phyloP scores from a whole-genome alignment of 805 yeast species.

The Candida ulmi region DNA sequence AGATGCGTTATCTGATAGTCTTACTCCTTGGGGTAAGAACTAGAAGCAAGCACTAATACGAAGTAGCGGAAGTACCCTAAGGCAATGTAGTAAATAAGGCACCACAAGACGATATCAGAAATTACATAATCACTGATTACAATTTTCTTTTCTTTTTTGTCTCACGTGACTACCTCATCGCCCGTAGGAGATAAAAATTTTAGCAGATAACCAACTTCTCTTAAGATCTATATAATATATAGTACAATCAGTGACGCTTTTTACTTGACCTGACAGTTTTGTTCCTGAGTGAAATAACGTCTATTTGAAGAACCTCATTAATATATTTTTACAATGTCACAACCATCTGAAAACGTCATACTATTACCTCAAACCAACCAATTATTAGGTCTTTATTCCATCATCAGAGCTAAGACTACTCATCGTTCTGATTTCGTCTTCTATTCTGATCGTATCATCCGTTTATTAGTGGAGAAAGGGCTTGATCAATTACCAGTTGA shows the following conservation, averaged over 20 bases:
- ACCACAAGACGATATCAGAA: too few species aligned
- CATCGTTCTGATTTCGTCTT: conserved; percentile 90
- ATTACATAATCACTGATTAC: neutral
- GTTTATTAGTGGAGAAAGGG: conserved; percentile 92
- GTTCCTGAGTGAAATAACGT: too few species aligned
- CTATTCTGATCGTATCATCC: conserved; percentile 90
- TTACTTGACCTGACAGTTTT: too few species aligned
- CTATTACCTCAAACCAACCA: conserved; percentile 87
- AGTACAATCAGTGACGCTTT: too few species aligned
- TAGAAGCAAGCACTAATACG: too few species aligned
- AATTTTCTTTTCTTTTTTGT: neutral
- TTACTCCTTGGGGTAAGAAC: too few species aligned
- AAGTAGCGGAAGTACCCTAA: too few species aligned
- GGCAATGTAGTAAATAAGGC: too few species aligned
- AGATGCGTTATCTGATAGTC: too few species aligned
- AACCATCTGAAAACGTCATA: conserved; percentile 46
- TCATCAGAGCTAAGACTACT: conserved; percentile 79
- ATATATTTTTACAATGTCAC: neutral
- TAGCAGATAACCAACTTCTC: neutral
- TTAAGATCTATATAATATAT: too few species aligned
- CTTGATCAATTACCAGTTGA: conserved; percentile 91
- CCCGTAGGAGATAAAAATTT: conserved; percentile 1
- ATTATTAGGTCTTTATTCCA: conserved; percentile 78
- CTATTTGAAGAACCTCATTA: too few species aligned
- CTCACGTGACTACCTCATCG: neutral